Evolutionary conservation across 805 yeast genomes (phyloP), one percentile per base, ranked within the genome.

Genomic region (Teunomyces lycoperdinae): DNA sequence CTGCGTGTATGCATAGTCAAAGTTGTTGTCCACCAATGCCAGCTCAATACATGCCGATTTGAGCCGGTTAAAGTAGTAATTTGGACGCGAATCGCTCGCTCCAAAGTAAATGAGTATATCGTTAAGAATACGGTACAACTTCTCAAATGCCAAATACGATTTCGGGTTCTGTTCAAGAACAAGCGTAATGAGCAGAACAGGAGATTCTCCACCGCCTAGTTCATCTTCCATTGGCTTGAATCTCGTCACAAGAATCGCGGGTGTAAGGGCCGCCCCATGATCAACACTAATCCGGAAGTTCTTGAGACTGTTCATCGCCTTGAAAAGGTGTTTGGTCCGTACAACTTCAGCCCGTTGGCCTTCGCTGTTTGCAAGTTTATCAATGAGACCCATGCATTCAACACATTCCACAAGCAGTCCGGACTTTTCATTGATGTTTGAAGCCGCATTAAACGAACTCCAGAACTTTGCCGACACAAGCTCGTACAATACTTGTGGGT

Each of bases 11-110:
- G 95, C 90, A 52, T 71, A 80, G 1, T 63, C 61, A 54, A 87
- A 87, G 61, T 87, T 85, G 50, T 72, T 68, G 42, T 84, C 80
- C 1, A 76, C 80, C 26, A 87, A 68, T 0, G 95, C 80, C 40
- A 84, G 74, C 54, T 87, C 89, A 17, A 89, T 80, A 55, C 88
- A 84, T 35, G 79, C 72, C 11, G 74, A 65, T 46, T 71, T 61
- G 5, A 79, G 50, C 44, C 60, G 58, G 13, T 65, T 61, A 33
- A 73, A 64, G 43, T 58, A 61, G 34, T 58, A 39, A 51, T 52
- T 2, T 50, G 48, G 9, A 50, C 32, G 16, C 45, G 40, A 32
- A 20, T 46, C 46, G 16, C 47, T 45, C 4, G 64, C 50, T 6
- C 65, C 61, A 14, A 79, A 60, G 9, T 74, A 84, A 1, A 64